A percentile compares a stretch with the other conserved stretches of the same genome.
Conservation (phyloP, 208 protist genomes). For the Angomonas ambiguus region DNA sequence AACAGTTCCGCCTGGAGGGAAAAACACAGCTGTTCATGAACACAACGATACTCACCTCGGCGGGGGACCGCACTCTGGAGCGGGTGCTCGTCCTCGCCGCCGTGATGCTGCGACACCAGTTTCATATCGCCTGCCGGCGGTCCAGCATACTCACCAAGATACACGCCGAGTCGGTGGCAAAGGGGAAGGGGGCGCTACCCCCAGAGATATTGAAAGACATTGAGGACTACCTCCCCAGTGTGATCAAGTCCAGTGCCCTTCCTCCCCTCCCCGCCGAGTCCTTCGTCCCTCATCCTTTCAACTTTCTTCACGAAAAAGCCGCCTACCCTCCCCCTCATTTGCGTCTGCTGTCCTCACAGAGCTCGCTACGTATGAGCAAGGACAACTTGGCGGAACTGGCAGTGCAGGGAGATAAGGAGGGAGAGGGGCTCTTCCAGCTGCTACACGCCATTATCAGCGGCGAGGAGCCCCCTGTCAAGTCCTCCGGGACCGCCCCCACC, state of each 20-base stretch:
- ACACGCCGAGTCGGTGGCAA: background rate
- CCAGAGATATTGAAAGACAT: background rate
- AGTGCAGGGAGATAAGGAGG: background rate
- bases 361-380: slow-evolving; percentile 17
- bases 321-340: slow-evolving; percentile 1
- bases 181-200: slow-evolving; percentile 1
- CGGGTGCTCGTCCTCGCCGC: slow-evolving; percentile 71
- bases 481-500: background rate
- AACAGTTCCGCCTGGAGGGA: background rate
- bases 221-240: background rate
- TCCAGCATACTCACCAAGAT: slow-evolving; percentile 11
- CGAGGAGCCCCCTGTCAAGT: background rate
- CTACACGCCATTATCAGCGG: background rate
- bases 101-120: slow-evolving; percentile 78
- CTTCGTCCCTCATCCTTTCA: background rate
- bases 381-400: slow-evolving; percentile 12
- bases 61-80: slow-evolving; percentile 77
- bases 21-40: slow-evolving; percentile 38
- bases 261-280: slow-evolving; percentile 1
- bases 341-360: slow-evolving; percentile 14
- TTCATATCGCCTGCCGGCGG: slow-evolving; percentile 41
- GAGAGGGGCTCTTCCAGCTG: background rate
- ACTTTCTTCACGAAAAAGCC: background rate
- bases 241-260: background rate
- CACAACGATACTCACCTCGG: slow-evolving; percentile 69